These are phyloP conservation scores for Gaertneriomyces sp. DNA, from an alignment of 192 early-diverging fungal species.

Conservation along the genomic window DNA sequence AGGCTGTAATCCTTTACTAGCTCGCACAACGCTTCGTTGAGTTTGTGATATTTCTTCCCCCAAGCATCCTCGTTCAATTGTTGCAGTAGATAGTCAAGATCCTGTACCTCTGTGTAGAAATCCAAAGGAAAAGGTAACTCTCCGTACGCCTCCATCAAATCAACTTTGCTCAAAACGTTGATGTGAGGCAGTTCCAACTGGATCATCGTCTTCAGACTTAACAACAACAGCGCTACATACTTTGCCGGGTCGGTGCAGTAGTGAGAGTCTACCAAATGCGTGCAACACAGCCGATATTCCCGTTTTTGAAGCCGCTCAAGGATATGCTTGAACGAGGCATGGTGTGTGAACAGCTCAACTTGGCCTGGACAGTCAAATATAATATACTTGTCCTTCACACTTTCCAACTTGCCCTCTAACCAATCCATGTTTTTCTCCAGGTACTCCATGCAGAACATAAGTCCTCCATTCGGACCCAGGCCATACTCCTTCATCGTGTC, in stretches of 20 bases:
- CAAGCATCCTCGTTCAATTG: slow-evolving; percentile 70
- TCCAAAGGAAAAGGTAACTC: slow-evolving; percentile 79
- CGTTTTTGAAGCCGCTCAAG: slow-evolving; percentile 60
- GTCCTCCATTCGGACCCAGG: slow-evolving; percentile 57
- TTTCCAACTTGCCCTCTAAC: slow-evolving; percentile 40
- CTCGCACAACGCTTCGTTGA: slow-evolving; percentile 83
- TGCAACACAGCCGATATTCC: slow-evolving; percentile 70
- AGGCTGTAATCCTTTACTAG: slow-evolving; percentile 88
- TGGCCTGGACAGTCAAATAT: slow-evolving; percentile 61
- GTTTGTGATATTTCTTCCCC: slow-evolving; percentile 57
- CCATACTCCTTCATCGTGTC: slow-evolving; percentile 50
- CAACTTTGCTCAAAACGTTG: slow-evolving; percentile 55
- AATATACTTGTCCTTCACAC: slow-evolving; percentile 49
- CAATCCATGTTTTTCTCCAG: slow-evolving; percentile 61
- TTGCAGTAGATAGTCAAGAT: slow-evolving; percentile 77
- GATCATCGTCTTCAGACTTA: slow-evolving; percentile 76
- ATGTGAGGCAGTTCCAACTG: slow-evolving; percentile 56
- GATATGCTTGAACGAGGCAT: slow-evolving; percentile 75
- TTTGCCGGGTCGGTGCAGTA: slow-evolving; percentile 89
- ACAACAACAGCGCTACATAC: slow-evolving; percentile 86
- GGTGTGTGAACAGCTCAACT: slow-evolving; percentile 62
- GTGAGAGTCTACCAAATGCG: slow-evolving; percentile 87
- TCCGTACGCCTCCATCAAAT: slow-evolving; percentile 62
- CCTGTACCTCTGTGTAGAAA: slow-evolving; percentile 93
- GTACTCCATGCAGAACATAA: slow-evolving; percentile 64